A percentile compares a stretch with the other conserved stretches of the same genome.
Conservation (phyloP, 495 filamentous ascomycete genomes). For the Podospora appendiculata region DNA sequence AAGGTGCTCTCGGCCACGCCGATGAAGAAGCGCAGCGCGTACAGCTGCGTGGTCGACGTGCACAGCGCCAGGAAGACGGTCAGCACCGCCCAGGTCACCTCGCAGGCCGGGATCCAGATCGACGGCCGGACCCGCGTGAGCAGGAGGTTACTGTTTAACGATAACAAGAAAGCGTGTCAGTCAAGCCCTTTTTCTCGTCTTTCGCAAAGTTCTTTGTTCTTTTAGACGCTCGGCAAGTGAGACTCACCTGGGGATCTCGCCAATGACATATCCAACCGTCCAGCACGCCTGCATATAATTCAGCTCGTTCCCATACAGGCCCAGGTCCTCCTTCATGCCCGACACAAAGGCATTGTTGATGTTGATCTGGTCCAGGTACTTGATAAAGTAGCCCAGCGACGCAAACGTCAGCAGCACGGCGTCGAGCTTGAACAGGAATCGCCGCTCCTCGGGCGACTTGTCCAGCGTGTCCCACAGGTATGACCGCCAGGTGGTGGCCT, state of each 20-base stretch:
- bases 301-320: conserved; percentile 47
- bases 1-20: conserved; percentile 40
- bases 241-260: conserved; percentile 50
- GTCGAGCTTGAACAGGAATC: conserved; percentile 47
- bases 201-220: too few species aligned
- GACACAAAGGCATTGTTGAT: conserved; percentile 40
- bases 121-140: conserved; percentile 43
- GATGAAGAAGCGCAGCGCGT: conserved; percentile 51
- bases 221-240: too few species aligned
- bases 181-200: too few species aligned
- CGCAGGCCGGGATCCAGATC: conserved; percentile 50
- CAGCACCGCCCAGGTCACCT: conserved; percentile 49
- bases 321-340: conserved; percentile 53
- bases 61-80: conserved; percentile 43
- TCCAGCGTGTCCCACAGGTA: conserved; percentile 55
- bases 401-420: conserved; percentile 5
- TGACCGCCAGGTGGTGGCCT: conserved; percentile 26
- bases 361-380: conserved; percentile 33
- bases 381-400: conserved; percentile 37
- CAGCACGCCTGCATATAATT: conserved; percentile 46
- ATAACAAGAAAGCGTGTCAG: too few species aligned
- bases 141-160: conserved; percentile 20
- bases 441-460: conserved; percentile 51
- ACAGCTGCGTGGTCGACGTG: conserved; percentile 41
- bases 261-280: conserved; percentile 58